A percentile compares a stretch with the other conserved stretches of the same genome.
Conservation (phyloP, 2,329 filamentous ascomycete species). For the Talaromyces marneffei region DNA sequence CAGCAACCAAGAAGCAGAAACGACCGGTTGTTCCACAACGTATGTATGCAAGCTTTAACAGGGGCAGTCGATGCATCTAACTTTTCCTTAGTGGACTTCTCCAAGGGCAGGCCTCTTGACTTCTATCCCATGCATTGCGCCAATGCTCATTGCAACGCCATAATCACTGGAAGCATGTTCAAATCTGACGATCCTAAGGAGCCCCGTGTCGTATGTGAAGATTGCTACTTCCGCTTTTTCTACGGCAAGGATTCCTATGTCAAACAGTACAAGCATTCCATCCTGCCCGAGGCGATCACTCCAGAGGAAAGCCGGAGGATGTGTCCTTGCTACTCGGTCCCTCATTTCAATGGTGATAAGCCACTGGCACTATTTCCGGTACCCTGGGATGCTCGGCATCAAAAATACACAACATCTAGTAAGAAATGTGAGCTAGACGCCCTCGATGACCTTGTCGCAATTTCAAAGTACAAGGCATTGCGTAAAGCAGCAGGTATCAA, state of each 20-base stretch:
- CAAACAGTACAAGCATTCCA: slow-evolving; percentile 34
- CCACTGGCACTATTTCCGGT: neutral
- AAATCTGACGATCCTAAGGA: slow-evolving; percentile 7
- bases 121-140: slow-evolving; percentile 13
- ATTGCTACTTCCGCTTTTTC: slow-evolving; percentile 28
- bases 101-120: neutral
- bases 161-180: slow-evolving; percentile 27
- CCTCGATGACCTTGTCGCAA: neutral
- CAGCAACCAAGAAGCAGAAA: slow-evolving; percentile 21
- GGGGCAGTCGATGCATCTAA: neutral
- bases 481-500: neutral
- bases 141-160: slow-evolving; percentile 17
- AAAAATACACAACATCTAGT: too few relatives aligned
- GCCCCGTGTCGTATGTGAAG: slow-evolving; percentile 26
- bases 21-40: slow-evolving; percentile 21
- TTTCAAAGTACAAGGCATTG: neutral
- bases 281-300: slow-evolving; percentile 23
- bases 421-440: neutral
- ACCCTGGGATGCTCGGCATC: neutral
- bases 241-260: slow-evolving; percentile 24
- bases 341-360: neutral
- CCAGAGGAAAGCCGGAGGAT: slow-evolving; percentile 21
- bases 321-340: slow-evolving; percentile 21
- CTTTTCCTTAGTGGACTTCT: neutral
- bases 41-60: slow-evolving; percentile 1